phyloP scores from a whole-genome alignment of 495 filamentous ascomycete genomes.

The Annulohypoxylon maeteangense region DNA sequence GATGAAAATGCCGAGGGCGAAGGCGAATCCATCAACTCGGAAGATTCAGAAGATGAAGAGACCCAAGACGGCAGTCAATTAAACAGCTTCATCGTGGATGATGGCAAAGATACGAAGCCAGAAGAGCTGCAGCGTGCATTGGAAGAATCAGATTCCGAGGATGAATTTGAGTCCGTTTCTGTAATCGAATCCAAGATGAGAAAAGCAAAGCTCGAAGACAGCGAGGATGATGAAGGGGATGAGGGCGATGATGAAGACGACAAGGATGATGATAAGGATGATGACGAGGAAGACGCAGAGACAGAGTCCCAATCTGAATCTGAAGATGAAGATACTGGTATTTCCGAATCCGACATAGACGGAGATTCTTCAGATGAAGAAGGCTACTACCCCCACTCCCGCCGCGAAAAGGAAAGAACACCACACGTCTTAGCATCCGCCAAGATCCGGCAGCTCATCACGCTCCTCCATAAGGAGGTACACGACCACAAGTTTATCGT shows the following conservation, averaged over 20 bases:
- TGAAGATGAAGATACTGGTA: constrained; percentile 47
- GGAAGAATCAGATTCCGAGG: constrained; percentile 50
- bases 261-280: constrained; percentile 39
- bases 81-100: constrained; percentile 59
- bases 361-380: constrained; percentile 60
- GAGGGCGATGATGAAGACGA: constrained; percentile 29
- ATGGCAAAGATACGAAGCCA: constrained; percentile 48
- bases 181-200: constrained; percentile 51
- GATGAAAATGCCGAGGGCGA: constrained; percentile 89
- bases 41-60: constrained; percentile 63
- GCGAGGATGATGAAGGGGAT: constrained; percentile 31
- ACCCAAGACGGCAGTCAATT: constrained; percentile 59
- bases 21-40: constrained; percentile 78
- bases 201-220: constrained; percentile 31
- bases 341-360: constrained; percentile 55
- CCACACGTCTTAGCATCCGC: constrained; percentile 74
- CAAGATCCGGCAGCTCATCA: constrained; percentile 87
- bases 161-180: constrained; percentile 54
- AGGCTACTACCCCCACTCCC: constrained; percentile 23
- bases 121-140: constrained; percentile 40
- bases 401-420: constrained; percentile 45
- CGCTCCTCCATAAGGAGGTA: constrained; percentile 81
- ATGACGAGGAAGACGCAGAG: constrained; percentile 45
- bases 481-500: constrained; percentile 91
- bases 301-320: constrained; percentile 52